A percentile compares a stretch with the other conserved stretches of the same genome.
Evolutionary conservation across 768 basidiomycete species (phyloP).

Genomic region (Dictyophora rubrovolvata): DNA sequence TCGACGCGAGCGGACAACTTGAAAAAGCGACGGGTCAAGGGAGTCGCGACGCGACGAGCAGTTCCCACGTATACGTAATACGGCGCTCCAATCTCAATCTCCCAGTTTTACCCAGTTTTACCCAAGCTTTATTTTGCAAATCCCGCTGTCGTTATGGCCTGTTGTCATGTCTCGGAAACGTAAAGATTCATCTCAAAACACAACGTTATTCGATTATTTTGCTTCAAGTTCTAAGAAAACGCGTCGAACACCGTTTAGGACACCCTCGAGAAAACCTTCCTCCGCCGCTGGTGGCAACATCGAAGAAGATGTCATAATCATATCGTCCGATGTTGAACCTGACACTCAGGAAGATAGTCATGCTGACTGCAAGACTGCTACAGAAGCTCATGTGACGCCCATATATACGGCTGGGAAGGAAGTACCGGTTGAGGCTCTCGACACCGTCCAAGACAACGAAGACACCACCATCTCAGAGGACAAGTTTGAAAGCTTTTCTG

Average conservation of each 20-base stretch:
- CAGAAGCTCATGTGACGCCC: background rate
- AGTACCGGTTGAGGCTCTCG: background rate
- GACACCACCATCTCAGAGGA: background rate
- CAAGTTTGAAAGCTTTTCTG: background rate
- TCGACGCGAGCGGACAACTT: too few species aligned
- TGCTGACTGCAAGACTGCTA: background rate
- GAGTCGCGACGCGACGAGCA: too few species aligned
- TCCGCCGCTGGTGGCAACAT: background rate
- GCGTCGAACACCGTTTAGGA: background rate
- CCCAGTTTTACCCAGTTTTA: background rate
- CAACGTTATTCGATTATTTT: slow-evolving; percentile 42
- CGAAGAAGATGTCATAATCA: slow-evolving; percentile 40
- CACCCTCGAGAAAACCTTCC: slow-evolving; percentile 4
- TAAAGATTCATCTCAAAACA: slow-evolving; percentile 20
- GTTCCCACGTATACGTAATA: too few species aligned
- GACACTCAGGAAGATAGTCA: background rate
- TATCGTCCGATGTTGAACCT: slow-evolving; percentile 45
- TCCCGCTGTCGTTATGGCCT: background rate
- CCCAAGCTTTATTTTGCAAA: background rate
- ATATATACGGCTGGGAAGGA: background rate
- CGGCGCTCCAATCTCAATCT: too few species aligned
- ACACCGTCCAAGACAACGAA: background rate
- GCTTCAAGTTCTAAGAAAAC: slow-evolving; percentile 16
- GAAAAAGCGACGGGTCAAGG: too few species aligned
- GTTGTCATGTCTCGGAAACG: slow-evolving; percentile 15